Evolutionary conservation across 2,329 filamentous ascomycete species (phyloP).

Genomic region (Cordyceps farinosa): DNA sequence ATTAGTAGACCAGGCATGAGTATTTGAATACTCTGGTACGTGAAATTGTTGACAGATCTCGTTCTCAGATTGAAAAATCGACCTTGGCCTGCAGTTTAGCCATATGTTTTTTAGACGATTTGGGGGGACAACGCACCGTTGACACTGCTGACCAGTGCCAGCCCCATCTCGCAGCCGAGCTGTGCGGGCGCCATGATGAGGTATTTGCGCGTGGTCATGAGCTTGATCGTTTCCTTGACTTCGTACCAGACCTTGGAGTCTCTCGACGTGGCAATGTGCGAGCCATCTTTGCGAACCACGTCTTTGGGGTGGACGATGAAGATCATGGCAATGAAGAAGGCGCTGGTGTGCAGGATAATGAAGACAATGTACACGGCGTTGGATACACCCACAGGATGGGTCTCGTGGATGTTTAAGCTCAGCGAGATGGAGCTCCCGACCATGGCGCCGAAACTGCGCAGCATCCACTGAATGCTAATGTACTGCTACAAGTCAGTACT

Average conservation of each 20-base stretch:
- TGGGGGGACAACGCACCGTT: slow-evolving; percentile 1
- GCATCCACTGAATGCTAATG: slow-evolving; percentile 17
- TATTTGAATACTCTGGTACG: slow-evolving; percentile 13
- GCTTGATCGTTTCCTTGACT: slow-evolving; percentile 12
- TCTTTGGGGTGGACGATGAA: slow-evolving; percentile 13
- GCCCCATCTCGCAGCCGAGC: slow-evolving; percentile 14
- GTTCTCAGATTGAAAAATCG: slow-evolving; percentile 3
- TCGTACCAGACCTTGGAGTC: slow-evolving; percentile 1
- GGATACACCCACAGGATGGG: slow-evolving; percentile 8
- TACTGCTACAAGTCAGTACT: neutral
- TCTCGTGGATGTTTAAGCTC: slow-evolving; percentile 14
- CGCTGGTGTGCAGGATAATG: slow-evolving; percentile 13
- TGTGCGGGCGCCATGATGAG: slow-evolving; percentile 12
- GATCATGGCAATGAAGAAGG: slow-evolving; percentile 7
- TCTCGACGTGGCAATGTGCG: neutral
- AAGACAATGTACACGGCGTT: slow-evolving; percentile 19
- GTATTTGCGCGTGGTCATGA: slow-evolving; percentile 11
- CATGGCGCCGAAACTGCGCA: slow-evolving; percentile 14
- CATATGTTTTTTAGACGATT: neutral
- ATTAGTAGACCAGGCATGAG: slow-evolving; percentile 6
- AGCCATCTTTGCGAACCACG: slow-evolving; percentile 5
- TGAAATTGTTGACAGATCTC: slow-evolving; percentile 6
- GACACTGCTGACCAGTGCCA: slow-evolving; percentile 9
- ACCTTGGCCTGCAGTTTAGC: neutral
- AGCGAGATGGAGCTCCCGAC: slow-evolving; percentile 18